Evolutionary conservation across 2,329 filamentous ascomycete species (phyloP), one percentile per base, ranked within the genome.

Genomic region (Lomentospora prolificans): DNA sequence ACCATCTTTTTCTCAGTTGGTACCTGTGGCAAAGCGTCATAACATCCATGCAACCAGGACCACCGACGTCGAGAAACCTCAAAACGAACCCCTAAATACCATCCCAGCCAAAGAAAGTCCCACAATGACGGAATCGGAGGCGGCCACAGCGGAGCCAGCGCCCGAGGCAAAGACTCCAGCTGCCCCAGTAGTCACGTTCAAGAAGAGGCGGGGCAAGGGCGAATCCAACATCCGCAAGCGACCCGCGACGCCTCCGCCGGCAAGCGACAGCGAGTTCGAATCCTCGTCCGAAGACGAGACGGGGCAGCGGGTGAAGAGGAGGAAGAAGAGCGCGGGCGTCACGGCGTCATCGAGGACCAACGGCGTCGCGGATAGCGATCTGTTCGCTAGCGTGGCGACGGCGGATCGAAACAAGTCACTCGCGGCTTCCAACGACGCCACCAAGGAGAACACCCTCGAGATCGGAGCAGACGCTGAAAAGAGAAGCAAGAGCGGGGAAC

Each of bases 381-480:
- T 76, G 24, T 70, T 73, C 12, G 71, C 80, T 58, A 78, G 81
- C 50, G 70, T 79, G 60, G 81, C 80, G 69, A 69, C 77, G 54
- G 80, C 85, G 57, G 79, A 89, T 68, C 77, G 85, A 61, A 78
- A 74, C 57, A 70, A 82, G 24, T 76, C 77, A 60, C 82, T 90
- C 62, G 76, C 82, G 62, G 78, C 77, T 60, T 81, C 80, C 63
- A 92, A 92, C 68, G 91, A 96, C 67, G 92, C 94, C 19, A 97
- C 92, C 1, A 96, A 95, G 65, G 44, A 48, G 27, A 51, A 51
- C 27, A 14, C n/a, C 14, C 14, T 51, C 22, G 50, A 51, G n/a
- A 14, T 19, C 27, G 46, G 25, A 56, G 89, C 95, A 67, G 81
- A 84, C 27, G 79, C 84, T 60, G n/a, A 22, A 10, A 28, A 25